Evolutionary conservation across 768 basidiomycete species (phyloP), one percentile per base, ranked within the genome.

Genomic region (Lactarius quietus): DNA sequence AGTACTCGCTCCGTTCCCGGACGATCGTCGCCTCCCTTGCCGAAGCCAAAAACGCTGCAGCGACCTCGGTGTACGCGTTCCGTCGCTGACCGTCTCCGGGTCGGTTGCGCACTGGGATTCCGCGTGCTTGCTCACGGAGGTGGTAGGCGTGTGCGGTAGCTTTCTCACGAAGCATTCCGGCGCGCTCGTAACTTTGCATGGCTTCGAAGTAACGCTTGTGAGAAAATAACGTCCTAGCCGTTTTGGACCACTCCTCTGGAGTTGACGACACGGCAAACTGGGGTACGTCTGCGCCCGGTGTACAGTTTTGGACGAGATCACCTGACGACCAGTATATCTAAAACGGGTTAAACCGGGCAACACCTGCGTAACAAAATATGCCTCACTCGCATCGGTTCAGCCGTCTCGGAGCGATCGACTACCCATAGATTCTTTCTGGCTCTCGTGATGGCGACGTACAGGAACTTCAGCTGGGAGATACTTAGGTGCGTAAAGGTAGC

Each of bases 351-450:
- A 43, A n/a, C n/a, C 6, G 29, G 17, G 3, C 23, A 26, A 10
- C 31, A 35, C 6, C 26, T 8, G 0, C 23, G 5, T 33, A 23
- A 4, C 48, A 31, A 15, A 20, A 55, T 29, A 4, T 26, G 6
- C 15, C 81, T 55, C 57, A 88, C 88, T 68, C 80, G 77, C 83
- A 89, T 86, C 3, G 87, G 82, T 55, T 84, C 82, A n/a, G 82
- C 76, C 55, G 79, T 83, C 4, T 78, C 74, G 1, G 87, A 88
- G 31, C 77, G 78, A 72, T 89, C 87, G 7, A 81, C 81, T n/a
- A 89, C 82, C 86, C 87, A 86, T 12, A 88, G 68, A 58, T 86
- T 86, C 57, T 85, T 86, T 57, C 85, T 79, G 1, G 87, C 86
- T 36, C 87, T 74, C 1, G 88, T 89, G 23, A 89, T 80, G 0